These are phyloP conservation scores for Conticribra weissflogii DNA, from an alignment of 108 stramenopile species.

Conservation along the genomic window DNA sequence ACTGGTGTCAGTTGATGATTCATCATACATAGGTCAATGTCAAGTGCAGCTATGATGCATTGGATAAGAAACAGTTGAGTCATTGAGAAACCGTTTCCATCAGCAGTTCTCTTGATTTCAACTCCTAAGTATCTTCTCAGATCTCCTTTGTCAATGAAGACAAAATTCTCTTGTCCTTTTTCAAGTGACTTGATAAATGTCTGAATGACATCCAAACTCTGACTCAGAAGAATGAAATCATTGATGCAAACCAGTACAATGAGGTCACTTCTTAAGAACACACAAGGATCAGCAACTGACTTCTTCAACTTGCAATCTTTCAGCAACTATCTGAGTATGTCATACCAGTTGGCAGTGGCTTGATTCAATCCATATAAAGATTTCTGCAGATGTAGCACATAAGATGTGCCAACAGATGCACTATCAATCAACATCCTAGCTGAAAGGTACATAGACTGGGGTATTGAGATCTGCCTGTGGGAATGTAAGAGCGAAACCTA, in stretches of 20 bases:
- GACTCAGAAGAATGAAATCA: too few relatives aligned
- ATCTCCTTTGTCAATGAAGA: constrained; percentile 22
- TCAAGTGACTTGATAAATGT: constrained; percentile 3
- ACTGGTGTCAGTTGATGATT: constrained; percentile 5
- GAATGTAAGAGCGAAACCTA: constrained; percentile 38
- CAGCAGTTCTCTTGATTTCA: constrained; percentile 7
- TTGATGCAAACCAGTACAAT: too few relatives aligned
- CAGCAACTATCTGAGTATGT: constrained; percentile 17
- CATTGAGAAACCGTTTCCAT: constrained; percentile 13
- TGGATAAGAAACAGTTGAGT: too few relatives aligned
- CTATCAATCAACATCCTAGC: too few relatives aligned
- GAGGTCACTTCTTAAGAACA: constrained; percentile 8
- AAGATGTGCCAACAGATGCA: too few relatives aligned
- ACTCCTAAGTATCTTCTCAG: constrained; percentile 43
- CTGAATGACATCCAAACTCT: not conserved
- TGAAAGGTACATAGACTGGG: too few relatives aligned
- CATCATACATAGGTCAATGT: not conserved
- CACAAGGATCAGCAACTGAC: constrained; percentile 11
- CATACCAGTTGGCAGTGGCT: too few relatives aligned
- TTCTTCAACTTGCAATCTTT: constrained; percentile 6
- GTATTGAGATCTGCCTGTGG: too few relatives aligned
- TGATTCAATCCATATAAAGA: too few relatives aligned
- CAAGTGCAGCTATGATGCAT: constrained; percentile 1
- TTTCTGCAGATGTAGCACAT: too few relatives aligned
- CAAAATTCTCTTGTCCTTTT: constrained; percentile 20